These are phyloP conservation scores for Zanthoxylum bungeanum DNA, from an alignment of 345 rosid species.

Conservation along the genomic window DNA sequence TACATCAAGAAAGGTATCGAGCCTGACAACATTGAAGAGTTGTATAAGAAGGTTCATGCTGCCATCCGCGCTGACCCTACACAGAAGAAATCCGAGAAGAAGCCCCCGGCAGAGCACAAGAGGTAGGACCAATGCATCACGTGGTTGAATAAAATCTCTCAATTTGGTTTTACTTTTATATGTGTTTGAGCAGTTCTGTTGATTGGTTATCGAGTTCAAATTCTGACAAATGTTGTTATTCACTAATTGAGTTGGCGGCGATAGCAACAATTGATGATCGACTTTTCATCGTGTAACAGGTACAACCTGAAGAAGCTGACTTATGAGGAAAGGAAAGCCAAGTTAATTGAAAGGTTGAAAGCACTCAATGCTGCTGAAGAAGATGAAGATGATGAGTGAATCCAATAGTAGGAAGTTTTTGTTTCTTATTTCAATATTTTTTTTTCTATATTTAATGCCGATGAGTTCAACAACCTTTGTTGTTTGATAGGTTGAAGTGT, in stretches of 20 bases:
- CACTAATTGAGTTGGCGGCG: background rate
- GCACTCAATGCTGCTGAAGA: slow-evolving; percentile 41
- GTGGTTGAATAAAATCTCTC: background rate
- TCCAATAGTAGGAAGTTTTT: slow-evolving; percentile 1
- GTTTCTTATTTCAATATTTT: background rate
- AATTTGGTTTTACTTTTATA: background rate
- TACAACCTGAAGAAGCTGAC: slow-evolving; percentile 49
- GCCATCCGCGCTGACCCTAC: slow-evolving; percentile 69
- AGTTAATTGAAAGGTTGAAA: slow-evolving; percentile 43
- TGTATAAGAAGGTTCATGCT: slow-evolving; percentile 72
- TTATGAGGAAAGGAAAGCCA: slow-evolving; percentile 45
- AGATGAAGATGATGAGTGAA: slow-evolving; percentile 23
- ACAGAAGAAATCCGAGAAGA: slow-evolving; percentile 45
- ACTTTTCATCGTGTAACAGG: slow-evolving; percentile 20
- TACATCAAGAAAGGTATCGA: slow-evolving; percentile 52
- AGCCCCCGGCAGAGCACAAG: slow-evolving; percentile 55
- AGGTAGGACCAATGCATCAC: slow-evolving; percentile 30
- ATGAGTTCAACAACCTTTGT: background rate
- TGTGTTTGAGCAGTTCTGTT: background rate
- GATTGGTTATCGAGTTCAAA: background rate
- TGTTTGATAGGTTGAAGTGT: background rate
- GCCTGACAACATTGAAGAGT: slow-evolving; percentile 50
- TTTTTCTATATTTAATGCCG: background rate
- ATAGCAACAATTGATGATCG: background rate
- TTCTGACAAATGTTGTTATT: background rate